phyloP scores from a whole-genome alignment of 352 stramenopile species.

The Pythium dissotocum region DNA sequence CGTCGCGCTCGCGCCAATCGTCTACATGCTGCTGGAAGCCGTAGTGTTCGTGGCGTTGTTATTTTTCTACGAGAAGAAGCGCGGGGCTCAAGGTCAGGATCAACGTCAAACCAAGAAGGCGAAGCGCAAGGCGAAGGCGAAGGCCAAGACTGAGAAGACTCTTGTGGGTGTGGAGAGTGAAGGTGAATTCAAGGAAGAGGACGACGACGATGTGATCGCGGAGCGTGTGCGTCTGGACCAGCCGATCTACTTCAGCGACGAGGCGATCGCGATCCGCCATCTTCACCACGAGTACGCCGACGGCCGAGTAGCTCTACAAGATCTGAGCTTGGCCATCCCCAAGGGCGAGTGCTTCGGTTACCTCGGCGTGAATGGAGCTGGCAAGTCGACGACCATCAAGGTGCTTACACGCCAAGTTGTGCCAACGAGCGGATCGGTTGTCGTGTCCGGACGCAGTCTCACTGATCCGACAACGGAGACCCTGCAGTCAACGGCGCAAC shows the following conservation, averaged over 20 bases:
- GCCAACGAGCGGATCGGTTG: conserved; percentile 52
- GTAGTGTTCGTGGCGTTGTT: conserved; percentile 53
- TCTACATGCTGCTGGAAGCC: conserved; percentile 53
- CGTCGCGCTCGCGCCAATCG: conserved; percentile 46
- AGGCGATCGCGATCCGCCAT: conserved; percentile 48
- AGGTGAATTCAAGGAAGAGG: neutral
- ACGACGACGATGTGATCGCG: conserved; percentile 24
- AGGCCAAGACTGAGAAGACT: conserved; percentile 4
- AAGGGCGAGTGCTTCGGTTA: conserved; percentile 77
- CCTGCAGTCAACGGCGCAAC: conserved; percentile 1
- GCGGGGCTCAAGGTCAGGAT: conserved; percentile 16
- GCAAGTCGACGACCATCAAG: conserved; percentile 59
- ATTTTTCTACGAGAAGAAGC: conserved; percentile 41
- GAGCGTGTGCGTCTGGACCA: conserved; percentile 23
- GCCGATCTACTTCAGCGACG: neutral
- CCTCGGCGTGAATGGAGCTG: conserved; percentile 75
- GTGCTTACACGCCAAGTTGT: conserved; percentile 41
- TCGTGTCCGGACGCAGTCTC: conserved; percentile 53
- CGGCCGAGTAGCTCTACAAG: conserved; percentile 37
- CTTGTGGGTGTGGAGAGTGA: neutral
- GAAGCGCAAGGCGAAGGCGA: neutral
- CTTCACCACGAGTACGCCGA: conserved; percentile 45
- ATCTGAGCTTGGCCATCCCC: conserved; percentile 75
- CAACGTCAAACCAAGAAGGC: conserved; percentile 3
- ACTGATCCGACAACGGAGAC: conserved; percentile 3